Percentiles rank a stretch among this genome's conserved stretches.
These are phyloP conservation scores for Chalciporus sp. DNA, from an alignment of 1,284 basidiomycete genomes.

Conservation along the genomic window DNA sequence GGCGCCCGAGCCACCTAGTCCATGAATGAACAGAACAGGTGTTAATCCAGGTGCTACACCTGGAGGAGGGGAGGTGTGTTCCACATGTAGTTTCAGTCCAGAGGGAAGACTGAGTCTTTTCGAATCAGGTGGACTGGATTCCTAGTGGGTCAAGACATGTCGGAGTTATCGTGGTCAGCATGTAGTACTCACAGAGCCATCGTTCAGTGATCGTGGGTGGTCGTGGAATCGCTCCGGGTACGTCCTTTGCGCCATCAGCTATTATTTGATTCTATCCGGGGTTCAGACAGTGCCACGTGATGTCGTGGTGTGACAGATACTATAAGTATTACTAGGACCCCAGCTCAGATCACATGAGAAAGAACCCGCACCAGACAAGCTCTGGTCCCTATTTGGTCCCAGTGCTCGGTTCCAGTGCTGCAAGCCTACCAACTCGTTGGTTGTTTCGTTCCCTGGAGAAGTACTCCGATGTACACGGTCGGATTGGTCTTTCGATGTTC, in stretches of 20 bases:
- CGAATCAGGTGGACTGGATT: conserved; percentile 7
- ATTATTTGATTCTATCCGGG: neutral
- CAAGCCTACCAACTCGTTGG: too few species aligned
- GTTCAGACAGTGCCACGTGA: neutral
- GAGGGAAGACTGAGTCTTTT: conserved; percentile 4
- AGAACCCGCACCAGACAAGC: too few species aligned
- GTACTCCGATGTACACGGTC: too few species aligned
- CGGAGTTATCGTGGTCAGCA: neutral
- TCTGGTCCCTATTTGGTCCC: too few species aligned
- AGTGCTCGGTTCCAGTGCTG: too few species aligned
- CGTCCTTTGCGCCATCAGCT: neutral
- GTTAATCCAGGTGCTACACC: neutral
- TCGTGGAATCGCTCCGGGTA: neutral
- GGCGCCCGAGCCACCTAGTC: conserved; percentile 6
- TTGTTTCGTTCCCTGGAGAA: too few species aligned
- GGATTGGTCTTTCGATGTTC: too few species aligned
- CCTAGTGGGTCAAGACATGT: neutral
- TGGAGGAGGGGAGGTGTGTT: neutral
- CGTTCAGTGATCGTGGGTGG: neutral
- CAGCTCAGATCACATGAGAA: too few species aligned
- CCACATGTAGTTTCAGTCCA: conserved; percentile 4
- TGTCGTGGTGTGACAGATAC: neutral
- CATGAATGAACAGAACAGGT: conserved; percentile 12
- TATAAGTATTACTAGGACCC: too few species aligned
- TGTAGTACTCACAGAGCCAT: conserved; percentile 6